These are phyloP conservation scores for Pseudozyma tsukubaensis DNA, from an alignment of 1,284 basidiomycete genomes.

Conservation along the genomic window DNA sequence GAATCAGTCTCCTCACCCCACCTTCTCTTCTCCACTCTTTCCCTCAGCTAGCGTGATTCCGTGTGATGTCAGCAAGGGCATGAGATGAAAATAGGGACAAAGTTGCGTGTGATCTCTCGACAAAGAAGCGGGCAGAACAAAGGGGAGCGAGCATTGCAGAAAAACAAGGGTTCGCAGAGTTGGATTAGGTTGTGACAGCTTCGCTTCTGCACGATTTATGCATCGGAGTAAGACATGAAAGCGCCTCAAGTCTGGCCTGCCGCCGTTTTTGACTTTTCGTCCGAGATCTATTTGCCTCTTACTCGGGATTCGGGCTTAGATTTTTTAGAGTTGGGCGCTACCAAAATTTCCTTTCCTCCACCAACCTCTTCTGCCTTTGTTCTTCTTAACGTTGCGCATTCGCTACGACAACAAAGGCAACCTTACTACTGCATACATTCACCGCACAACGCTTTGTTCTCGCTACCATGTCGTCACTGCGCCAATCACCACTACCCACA, in stretches of 20 bases:
- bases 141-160: slow-evolving; percentile 9
- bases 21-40: not conserved
- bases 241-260: not conserved
- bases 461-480: slow-evolving; percentile 40
- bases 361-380: slow-evolving; percentile 7
- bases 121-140: slow-evolving; percentile 14
- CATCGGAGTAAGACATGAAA: slow-evolving; percentile 22
- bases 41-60: no score
- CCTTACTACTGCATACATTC: no score
- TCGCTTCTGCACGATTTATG: slow-evolving; percentile 28
- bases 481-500: slow-evolving; percentile 38
- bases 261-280: slow-evolving; percentile 9
- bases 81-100: slow-evolving; percentile 4
- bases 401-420: no score
- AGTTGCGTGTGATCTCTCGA: not conserved
- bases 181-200: slow-evolving; percentile 49
- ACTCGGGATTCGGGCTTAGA: slow-evolving; percentile 25
- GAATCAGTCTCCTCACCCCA: not conserved
- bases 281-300: slow-evolving; percentile 14
- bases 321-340: slow-evolving; percentile 9
- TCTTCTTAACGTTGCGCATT: not conserved
- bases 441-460: slow-evolving; percentile 5
- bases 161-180: slow-evolving; percentile 10
- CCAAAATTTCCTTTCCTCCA: slow-evolving; percentile 30
- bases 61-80: no score